Base-by-base conservation (phyloP, 2,329 filamentous ascomycete genomes). In the Trichophyton benhamiae region DNA sequence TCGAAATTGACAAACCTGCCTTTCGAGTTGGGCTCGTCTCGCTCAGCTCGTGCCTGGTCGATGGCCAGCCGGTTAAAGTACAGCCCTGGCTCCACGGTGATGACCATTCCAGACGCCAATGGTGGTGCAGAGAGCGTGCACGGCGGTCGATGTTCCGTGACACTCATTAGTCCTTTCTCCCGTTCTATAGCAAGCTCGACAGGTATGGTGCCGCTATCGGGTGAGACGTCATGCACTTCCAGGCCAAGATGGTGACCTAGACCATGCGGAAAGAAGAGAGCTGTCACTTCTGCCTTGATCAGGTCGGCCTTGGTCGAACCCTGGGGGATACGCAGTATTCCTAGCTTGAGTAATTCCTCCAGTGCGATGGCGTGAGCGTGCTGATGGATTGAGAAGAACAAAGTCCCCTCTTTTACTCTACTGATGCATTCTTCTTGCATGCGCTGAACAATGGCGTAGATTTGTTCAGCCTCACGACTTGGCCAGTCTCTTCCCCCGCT, bases 371-470 rank as follows among this genome's bases (percentile, higher is more conserved):
- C 82, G 76, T 96, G 91, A 0, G 91, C 91, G 49, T 85, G 81
- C 57, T 86, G 75, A 71, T 96, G 91, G 2, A 95, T 82, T 58
- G 89, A 85, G 58, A 95, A 88, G 87, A 90, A 96, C 25, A 82
- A 70, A 0, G 89, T 83, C 33, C 88, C 90, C 15, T 83, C 85
- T 69, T 86, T 87, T 66, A 95, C 82, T 67, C 85, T 80, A 2
- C 77, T 80, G 65, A 89, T 92, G 69, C 85, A 89, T 65, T 88
- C 84, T 36, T 83, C 80, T 74, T 96, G 91, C 91, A 96, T 97
- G 68, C 84, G 80, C 55, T 91, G 81, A 0, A 96, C 92, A 44
- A 95, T 84, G 65, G 87, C 82, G 76, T 95, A 95, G 64, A 95
- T 87, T 65, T 85, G 80, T 67, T 84, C 80, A 58, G 84, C 86